These are phyloP conservation scores for Serendipita sp. DNA, from an alignment of 768 basidiomycete genomes.

Conservation along the genomic window DNA sequence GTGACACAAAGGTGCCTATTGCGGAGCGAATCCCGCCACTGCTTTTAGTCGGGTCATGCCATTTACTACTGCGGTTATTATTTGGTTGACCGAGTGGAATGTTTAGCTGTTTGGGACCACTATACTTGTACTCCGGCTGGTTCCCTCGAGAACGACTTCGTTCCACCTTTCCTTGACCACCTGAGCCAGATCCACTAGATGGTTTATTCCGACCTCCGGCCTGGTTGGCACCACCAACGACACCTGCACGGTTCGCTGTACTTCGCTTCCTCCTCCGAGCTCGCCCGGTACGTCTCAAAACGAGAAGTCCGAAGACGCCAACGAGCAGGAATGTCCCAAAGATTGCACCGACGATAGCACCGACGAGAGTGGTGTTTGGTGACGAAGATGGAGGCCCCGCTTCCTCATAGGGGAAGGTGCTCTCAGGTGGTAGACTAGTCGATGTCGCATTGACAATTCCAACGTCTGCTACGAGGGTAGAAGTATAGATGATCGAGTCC, in stretches of 20 bases:
- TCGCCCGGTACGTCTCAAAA: not conserved
- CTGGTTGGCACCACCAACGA: not conserved
- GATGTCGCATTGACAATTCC: not conserved
- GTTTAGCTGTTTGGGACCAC: not conserved
- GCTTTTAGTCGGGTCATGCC: not conserved
- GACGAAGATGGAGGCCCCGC: not conserved
- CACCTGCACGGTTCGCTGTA: not conserved
- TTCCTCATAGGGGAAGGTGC: not conserved
- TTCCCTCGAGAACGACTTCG: not conserved
- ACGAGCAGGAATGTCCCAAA: conserved; percentile 1
- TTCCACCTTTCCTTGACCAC: not conserved
- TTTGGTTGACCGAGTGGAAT: not conserved
- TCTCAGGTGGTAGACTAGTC: not conserved
- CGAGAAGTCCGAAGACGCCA: not conserved
- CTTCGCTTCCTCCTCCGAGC: not conserved
- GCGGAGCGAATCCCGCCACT: not conserved
- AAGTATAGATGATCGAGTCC: not conserved
- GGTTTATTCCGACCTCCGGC: not conserved
- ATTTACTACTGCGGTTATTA: too few relatives aligned
- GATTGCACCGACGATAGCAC: not conserved
- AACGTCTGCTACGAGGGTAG: not conserved
- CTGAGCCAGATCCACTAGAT: not conserved
- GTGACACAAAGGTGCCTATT: not conserved
- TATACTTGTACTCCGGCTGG: not conserved
- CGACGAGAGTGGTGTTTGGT: not conserved